These are phyloP conservation scores for Solanum piurae DNA, from an alignment of 257 asterid species.

Conservation along the genomic window DNA sequence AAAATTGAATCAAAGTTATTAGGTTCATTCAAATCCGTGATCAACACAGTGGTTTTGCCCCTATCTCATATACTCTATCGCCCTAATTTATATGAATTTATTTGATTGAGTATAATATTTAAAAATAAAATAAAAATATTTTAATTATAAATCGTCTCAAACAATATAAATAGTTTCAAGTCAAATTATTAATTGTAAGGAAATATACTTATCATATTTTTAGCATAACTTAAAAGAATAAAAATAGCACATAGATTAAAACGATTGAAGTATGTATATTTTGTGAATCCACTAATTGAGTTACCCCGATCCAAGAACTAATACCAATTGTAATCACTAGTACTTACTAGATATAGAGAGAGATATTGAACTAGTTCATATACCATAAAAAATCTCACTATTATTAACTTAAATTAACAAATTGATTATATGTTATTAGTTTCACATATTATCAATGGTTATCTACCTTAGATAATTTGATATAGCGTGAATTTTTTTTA, in stretches of 20 bases:
- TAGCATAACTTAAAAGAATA: background rate
- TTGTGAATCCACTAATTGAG: background rate
- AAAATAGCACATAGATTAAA: background rate
- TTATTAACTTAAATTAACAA: background rate
- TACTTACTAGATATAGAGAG: background rate
- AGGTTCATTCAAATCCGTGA: background rate
- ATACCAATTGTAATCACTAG: background rate
- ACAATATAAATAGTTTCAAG: too few species aligned
- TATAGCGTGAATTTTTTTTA: too few species aligned
- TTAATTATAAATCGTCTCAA: too few species aligned
- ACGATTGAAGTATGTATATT: background rate
- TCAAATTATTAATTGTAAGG: too few species aligned
- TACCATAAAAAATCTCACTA: background rate
- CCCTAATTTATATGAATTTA: background rate
- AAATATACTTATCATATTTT: background rate
- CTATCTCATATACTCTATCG: background rate
- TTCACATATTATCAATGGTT: background rate
- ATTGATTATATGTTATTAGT: background rate
- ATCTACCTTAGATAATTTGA: too few species aligned
- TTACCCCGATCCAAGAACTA: background rate
- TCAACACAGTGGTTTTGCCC: too few species aligned
- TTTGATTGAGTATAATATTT: background rate
- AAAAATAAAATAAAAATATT: too few species aligned
- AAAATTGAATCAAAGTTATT: too few species aligned
- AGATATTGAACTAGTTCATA: too few species aligned